Evolutionary conservation across 495 filamentous ascomycete species (phyloP).

Genomic region (Hyaloscypha variabilis): DNA sequence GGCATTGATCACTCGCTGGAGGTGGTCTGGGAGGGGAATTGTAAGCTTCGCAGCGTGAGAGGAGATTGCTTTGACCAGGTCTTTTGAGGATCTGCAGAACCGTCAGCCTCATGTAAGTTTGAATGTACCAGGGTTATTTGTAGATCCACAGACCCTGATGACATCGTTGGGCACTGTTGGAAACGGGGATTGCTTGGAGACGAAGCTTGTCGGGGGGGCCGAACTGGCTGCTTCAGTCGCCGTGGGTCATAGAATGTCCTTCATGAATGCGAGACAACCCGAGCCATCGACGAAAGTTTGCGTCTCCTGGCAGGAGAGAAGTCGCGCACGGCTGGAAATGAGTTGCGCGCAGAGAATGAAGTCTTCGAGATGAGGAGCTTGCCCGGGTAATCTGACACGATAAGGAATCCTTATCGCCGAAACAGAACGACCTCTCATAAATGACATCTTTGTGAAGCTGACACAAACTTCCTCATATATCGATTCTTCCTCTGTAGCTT

Average conservation of each 20-base stretch:
- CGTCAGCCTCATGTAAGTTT: constrained; percentile 12
- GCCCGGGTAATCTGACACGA: not conserved
- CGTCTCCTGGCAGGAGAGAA: not conserved
- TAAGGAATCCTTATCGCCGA: not conserved
- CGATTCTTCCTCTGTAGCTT: not conserved
- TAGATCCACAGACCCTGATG: constrained; percentile 28
- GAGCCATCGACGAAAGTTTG: not conserved
- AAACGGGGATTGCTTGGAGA: constrained; percentile 1
- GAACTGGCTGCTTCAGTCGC: not conserved
- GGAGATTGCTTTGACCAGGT: constrained; percentile 59
- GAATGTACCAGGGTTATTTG: not conserved
- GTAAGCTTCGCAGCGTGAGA: constrained; percentile 40
- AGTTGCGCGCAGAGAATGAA: not conserved
- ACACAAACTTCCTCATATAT: not conserved
- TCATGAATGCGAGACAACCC: not conserved
- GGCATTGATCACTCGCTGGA: constrained; percentile 55
- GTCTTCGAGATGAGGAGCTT: not conserved
- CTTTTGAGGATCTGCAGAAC: constrained; percentile 55
- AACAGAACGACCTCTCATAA: not conserved
- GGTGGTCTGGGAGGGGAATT: constrained; percentile 64
- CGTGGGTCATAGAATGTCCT: not conserved
- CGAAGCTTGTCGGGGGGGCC: not conserved
- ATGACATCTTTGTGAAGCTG: not conserved
- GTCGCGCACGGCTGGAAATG: not conserved
- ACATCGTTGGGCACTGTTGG: constrained; percentile 20